Evolutionary conservation across 2,329 filamentous ascomycete genomes (phyloP), one percentile per base, ranked within the genome.

Genomic region (Septoria petroselini): DNA sequence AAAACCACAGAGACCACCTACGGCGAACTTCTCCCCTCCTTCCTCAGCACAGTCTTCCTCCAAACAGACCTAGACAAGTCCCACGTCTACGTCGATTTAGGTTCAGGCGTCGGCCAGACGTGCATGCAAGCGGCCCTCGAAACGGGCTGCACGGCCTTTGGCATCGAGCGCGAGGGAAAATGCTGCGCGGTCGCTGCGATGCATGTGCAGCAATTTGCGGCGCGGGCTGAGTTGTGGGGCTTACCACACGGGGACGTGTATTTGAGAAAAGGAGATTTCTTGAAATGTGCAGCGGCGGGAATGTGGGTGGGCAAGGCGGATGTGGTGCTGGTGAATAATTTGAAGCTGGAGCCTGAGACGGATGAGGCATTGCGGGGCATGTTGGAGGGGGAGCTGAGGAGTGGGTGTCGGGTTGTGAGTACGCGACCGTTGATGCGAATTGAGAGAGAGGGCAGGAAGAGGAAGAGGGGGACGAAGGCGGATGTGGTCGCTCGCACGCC

Each of bases 291-390:
- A 57, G 67, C 78, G 11, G 76, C 76, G 50, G 88, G 95, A 77
- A 83, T 50, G 77, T 82, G 17, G 7, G 75, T 97, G 39, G 84
- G 85, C 66, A 81, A 84, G 44, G 91, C 91, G 1, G 91, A 97
- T 66, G 90, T 96, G 11, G 81, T 97, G n/a, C 78, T 97, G 27
- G 90, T 96, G 61, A 97, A 97, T 73, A 97, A 97, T 71, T 89
- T 96, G 70, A 91, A 88, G 3, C 96, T 97, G 68, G 90, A 85
- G 4, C 84, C 90, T 11, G 79, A 85, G 61, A 79, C 95, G 44
- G 96, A 96, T 69, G 84, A 87, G 64, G 80, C 82, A 54, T 76
- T 97, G 40, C 81, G 91, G 58, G 82, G 86, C 59, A 87, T 93
- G 73, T 95, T 97, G 62, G 73, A 21, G 12, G 15, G 95, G 52